These are phyloP conservation scores for Ophiostoma sp. DNA, from an alignment of 2,329 filamentous ascomycete species.

Conservation along the genomic window DNA sequence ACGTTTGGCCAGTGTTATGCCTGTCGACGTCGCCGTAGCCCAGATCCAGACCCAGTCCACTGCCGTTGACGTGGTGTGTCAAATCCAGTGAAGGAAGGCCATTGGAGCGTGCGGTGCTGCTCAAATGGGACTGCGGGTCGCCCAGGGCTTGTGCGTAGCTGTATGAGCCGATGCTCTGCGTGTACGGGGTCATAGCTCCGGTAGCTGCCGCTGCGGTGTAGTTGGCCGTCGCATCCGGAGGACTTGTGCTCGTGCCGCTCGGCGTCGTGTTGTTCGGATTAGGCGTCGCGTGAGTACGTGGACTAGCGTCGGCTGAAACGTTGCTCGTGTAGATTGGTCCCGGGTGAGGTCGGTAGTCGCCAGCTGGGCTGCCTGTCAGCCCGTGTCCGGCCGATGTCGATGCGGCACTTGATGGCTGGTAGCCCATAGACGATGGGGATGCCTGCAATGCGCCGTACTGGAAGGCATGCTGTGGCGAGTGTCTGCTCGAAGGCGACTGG, in stretches of 20 bases:
- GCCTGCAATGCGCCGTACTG: constrained; percentile 25
- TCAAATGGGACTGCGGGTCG: constrained; percentile 22
- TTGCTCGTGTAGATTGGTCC: constrained; percentile 25
- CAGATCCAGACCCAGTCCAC: constrained; percentile 24
- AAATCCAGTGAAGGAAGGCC: constrained; percentile 23
- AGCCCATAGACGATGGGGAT: constrained; percentile 27
- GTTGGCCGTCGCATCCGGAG: constrained; percentile 25
- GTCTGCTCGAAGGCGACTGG: constrained; percentile 27
- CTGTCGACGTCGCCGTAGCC: constrained; percentile 24
- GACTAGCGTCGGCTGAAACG: constrained; percentile 26
- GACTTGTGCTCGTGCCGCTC: constrained; percentile 27
- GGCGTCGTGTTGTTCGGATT: constrained; percentile 27
- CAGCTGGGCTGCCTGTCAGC: constrained; percentile 22
- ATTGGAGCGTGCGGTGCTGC: constrained; percentile 5
- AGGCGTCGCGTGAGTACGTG: constrained; percentile 28
- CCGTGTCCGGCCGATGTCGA: constrained; percentile 23
- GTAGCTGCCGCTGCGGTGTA: constrained; percentile 27
- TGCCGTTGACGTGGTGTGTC: constrained; percentile 22
- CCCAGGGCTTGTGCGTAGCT: constrained; percentile 24
- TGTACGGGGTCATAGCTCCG: constrained; percentile 18
- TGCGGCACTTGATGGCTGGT: constrained; percentile 26
- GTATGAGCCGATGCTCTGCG: constrained; percentile 26
- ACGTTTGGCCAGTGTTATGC: constrained; percentile 22
- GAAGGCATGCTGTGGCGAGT: constrained; percentile 27
- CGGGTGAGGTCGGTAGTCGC: constrained; percentile 26